These are phyloP conservation scores for Priceomyces carsonii DNA, from an alignment of 805 yeast genomes.

Conservation along the genomic window DNA sequence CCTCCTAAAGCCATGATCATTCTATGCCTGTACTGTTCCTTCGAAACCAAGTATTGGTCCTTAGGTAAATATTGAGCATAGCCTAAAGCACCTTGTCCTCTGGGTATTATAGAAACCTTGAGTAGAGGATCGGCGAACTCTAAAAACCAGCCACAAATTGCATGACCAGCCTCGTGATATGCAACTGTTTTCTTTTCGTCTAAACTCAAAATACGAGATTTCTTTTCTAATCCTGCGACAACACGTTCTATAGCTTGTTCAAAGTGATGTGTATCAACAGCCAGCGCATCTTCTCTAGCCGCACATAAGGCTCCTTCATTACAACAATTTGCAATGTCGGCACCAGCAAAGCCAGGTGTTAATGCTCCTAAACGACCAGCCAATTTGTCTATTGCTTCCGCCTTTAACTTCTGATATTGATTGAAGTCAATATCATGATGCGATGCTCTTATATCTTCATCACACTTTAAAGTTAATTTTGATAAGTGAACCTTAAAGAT, in stretches of 20 bases:
- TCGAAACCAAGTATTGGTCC: constrained; percentile 76
- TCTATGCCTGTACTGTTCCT: constrained; percentile 74
- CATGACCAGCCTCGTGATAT: constrained; percentile 96
- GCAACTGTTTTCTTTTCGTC: constrained; percentile 87
- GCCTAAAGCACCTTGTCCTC: constrained; percentile 95
- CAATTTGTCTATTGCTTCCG: constrained; percentile 53
- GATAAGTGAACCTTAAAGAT: constrained; percentile 79
- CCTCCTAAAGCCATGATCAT: constrained; percentile 97
- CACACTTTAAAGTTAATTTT: constrained; percentile 51
- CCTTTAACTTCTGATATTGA: constrained; percentile 39
- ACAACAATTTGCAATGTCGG: constrained; percentile 93
- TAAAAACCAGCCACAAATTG: constrained; percentile 92
- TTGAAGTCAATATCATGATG: constrained; percentile 40
- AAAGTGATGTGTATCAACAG: constrained; percentile 70
- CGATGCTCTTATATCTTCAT: constrained; percentile 36
- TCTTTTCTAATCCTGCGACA: constrained; percentile 90
- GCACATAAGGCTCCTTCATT: constrained; percentile 94
- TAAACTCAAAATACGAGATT: constrained; percentile 72
- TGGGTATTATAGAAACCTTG: constrained; percentile 91
- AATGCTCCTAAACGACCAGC: constrained; percentile 86
- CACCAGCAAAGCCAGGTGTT: constrained; percentile 96
- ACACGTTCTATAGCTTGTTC: constrained; percentile 94
- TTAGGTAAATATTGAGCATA: constrained; percentile 94
- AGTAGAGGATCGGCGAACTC: constrained; percentile 86
- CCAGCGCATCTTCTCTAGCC: constrained; percentile 68